A percentile compares a stretch with the other conserved stretches of the same genome.
These are phyloP conservation scores for Zymoseptoria tritici DNA, from an alignment of 2,329 filamentous ascomycete genomes.

Conservation along the genomic window DNA sequence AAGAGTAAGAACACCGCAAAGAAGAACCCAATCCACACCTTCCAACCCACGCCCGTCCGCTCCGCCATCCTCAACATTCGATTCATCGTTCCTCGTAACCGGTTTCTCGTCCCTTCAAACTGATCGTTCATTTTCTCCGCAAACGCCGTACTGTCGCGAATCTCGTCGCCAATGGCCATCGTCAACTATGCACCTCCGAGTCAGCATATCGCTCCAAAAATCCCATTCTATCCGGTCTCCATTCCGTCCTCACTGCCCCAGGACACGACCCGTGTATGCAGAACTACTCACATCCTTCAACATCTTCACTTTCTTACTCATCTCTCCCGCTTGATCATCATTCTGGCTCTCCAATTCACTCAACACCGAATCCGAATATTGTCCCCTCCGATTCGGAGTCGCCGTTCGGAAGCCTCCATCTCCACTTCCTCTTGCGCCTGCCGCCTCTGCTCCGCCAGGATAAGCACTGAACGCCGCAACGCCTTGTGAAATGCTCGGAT, in stretches of 20 bases:
- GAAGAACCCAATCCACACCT: slow-evolving; percentile 87
- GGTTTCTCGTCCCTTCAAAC: slow-evolving; percentile 76
- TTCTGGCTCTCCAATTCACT: slow-evolving; percentile 95
- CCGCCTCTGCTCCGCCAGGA: slow-evolving; percentile 18
- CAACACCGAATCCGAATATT: slow-evolving; percentile 86
- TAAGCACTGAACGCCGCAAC: slow-evolving; percentile 25
- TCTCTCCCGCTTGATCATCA: slow-evolving; percentile 80
- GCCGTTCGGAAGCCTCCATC: slow-evolving; percentile 32
- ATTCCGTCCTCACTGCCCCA: not conserved
- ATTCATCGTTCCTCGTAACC: slow-evolving; percentile 88
- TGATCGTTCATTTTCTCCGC: slow-evolving; percentile 94
- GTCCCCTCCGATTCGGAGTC: slow-evolving; percentile 57
- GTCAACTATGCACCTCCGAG: slow-evolving; percentile 57
- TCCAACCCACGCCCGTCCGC: slow-evolving; percentile 90
- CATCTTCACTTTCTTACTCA: slow-evolving; percentile 80
- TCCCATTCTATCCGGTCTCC: not conserved
- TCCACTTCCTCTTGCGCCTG: slow-evolving; percentile 12
- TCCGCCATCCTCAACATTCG: slow-evolving; percentile 95
- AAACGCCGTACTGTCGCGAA: slow-evolving; percentile 77
- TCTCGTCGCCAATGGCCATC: slow-evolving; percentile 88
- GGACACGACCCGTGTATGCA: not conserved
- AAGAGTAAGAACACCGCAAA: slow-evolving; percentile 74
- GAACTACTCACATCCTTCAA: slow-evolving; percentile 67
- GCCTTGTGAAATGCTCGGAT: slow-evolving; percentile 10
- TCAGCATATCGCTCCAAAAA: slow-evolving; percentile 2